These are phyloP conservation scores for Didymella arachidicola DNA, from an alignment of 2,329 filamentous ascomycete species.

Conservation along the genomic window DNA sequence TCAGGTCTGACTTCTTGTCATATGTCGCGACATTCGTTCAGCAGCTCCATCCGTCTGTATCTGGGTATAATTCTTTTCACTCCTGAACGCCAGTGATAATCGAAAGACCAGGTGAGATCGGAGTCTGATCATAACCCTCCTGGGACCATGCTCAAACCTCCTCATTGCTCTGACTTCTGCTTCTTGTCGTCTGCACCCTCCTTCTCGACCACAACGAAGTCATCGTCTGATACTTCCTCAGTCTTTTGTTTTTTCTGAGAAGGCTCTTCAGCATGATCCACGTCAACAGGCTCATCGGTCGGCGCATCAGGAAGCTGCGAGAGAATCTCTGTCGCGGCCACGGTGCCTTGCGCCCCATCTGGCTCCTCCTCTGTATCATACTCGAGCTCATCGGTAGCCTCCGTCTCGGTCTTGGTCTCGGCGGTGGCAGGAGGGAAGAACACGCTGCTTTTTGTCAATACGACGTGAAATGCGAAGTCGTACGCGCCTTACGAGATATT, in stretches of 20 bases:
- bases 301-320: slow-evolving; percentile 59
- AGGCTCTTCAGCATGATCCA: slow-evolving; percentile 49
- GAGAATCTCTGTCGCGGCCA: slow-evolving; percentile 50
- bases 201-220: slow-evolving; percentile 44
- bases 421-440: slow-evolving; percentile 46
- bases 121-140: neutral
- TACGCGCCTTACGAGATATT: slow-evolving; percentile 72
- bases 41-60: neutral
- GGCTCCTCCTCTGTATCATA: slow-evolving; percentile 31
- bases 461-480: no score
- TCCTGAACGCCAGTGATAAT: slow-evolving; percentile 15
- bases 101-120: neutral
- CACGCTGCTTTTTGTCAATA: slow-evolving; percentile 27
- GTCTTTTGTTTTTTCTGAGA: slow-evolving; percentile 59
- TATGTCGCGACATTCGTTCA: neutral
- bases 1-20: neutral
- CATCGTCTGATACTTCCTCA: slow-evolving; percentile 38
- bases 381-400: slow-evolving; percentile 20
- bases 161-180: slow-evolving; percentile 22
- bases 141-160: no score
- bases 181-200: slow-evolving; percentile 34
- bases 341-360: slow-evolving; percentile 34
- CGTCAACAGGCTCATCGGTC: slow-evolving; percentile 55
- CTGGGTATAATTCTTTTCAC: slow-evolving; percentile 12
- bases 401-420: neutral